A percentile compares a stretch with the other conserved stretches of the same genome.
Evolutionary conservation across 139 green algal species (phyloP).

Genomic region (Ettlia oleoabundans): DNA sequence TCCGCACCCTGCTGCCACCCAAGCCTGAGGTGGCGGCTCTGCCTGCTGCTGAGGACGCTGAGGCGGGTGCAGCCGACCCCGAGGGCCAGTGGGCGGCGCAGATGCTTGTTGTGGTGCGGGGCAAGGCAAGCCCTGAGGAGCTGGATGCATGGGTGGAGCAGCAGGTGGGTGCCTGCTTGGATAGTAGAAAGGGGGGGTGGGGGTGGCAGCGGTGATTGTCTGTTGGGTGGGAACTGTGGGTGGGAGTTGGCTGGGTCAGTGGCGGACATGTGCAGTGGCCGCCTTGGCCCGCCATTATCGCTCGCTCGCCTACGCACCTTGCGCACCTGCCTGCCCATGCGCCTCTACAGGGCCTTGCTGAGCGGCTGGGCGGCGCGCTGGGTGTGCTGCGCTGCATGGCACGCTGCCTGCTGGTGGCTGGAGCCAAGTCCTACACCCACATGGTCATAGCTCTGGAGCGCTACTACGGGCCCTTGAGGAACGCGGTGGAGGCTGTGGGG

Average conservation of each 20-base stretch:
- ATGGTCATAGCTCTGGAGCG: constrained; percentile 81
- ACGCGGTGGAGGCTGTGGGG: constrained; percentile 43
- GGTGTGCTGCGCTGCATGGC: constrained; percentile 53
- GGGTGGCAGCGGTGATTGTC: no score
- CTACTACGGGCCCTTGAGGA: constrained; percentile 65
- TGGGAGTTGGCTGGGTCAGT: no score
- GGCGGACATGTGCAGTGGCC: no score
- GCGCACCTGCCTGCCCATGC: neutral
- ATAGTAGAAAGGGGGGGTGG: neutral
- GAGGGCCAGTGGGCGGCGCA: constrained; percentile 43
- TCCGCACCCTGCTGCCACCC: constrained; percentile 67
- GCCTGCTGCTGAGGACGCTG: constrained; percentile 33
- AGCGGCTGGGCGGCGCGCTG: constrained; percentile 43
- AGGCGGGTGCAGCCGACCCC: constrained; percentile 5
- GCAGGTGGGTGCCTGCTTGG: neutral
- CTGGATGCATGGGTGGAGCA: constrained; percentile 37
- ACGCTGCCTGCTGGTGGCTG: constrained; percentile 72
- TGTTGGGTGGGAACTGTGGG: no score
- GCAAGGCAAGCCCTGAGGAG: constrained; percentile 35
- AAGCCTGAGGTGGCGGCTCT: constrained; percentile 57
- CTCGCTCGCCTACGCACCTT: no score
- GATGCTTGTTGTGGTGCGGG: constrained; percentile 49
- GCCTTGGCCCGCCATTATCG: no score
- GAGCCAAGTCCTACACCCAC: constrained; percentile 87
- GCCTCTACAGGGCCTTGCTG: constrained; percentile 24